Evolutionary conservation across 768 basidiomycete genomes (phyloP), one percentile per base, ranked within the genome.

Genomic region (Boletus eberwhitei): DNA sequence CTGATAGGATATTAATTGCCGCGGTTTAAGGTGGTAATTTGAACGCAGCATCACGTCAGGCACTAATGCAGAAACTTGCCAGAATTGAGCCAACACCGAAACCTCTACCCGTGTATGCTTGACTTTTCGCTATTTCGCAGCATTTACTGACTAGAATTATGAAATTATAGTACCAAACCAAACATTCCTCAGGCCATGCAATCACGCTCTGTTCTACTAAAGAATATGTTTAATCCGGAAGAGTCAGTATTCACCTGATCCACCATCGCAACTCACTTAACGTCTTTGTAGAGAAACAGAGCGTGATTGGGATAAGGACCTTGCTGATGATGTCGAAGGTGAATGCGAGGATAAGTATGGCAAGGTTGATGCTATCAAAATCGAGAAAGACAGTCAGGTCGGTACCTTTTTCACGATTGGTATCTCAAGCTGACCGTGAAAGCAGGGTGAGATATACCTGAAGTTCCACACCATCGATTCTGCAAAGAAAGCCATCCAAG

Each of bases 51-150:
- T 93, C 93, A 70, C 91, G 97, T 76, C 94, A 97, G 80, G 92
- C 93, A 73, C 92, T 99, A 79, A 99, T 99, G 97, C 93, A 95
- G 77, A 99, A 98, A 86, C 91, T 99, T 83, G 94, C 97, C 73
- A 93, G 97, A 79, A 90, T 85, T 75, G 90, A 92, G 65, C 77
- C 82, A 42, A 72, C 85, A 47, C 73, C 81, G 47, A 78, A 75
- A 65, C 79, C 82, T 60, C 78, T 84, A 64, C 81, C 85, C 24
- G 70, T 82, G 90, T 92, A 73, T 59, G 85, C 70, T 40, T 44
- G 45, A 48, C 44, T 39, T 34, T 32, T 52, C 39, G 5, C 21
- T 42, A 35, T 35, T 37, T 39, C 24, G n/a, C 41, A 22, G 22
- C 12, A 24, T 48, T 5, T 42, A 37, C 55, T 69, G 19, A 69